Percentiles rank a stretch among this genome's conserved stretches.
Evolutionary conservation across 305 asterid species (phyloP).

Genomic region (Salvia sclarea): DNA sequence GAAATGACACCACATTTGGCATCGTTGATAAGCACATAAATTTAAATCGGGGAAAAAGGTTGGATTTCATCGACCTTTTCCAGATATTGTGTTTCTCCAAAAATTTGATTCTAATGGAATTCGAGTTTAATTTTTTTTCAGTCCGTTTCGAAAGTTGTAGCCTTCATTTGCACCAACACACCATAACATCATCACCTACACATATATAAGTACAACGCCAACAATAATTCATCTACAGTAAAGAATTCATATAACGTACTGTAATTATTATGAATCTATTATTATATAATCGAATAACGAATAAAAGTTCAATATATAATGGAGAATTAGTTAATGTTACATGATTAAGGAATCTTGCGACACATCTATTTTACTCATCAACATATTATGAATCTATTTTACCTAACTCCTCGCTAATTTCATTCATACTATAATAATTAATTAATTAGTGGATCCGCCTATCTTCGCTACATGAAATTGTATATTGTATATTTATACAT

Average conservation of each 20-base stretch:
- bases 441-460: neutral
- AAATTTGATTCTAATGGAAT: neutral
- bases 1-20: conserved; percentile 47
- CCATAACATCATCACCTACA: neutral
- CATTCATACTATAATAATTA: neutral
- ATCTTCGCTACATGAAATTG: neutral
- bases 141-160: neutral
- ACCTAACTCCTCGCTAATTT: too few species aligned
- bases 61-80: conserved; percentile 24
- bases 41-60: conserved; percentile 13
- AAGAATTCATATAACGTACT: neutral
- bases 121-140: neutral
- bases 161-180: conserved; percentile 1
- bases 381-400: too few species aligned
- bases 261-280: neutral
- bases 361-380: neutral
- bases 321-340: neutral
- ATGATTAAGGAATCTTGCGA: neutral
- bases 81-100: conserved; percentile 31
- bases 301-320: too few species aligned
- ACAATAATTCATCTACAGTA: neutral
- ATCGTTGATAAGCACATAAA: conserved; percentile 27
- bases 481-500: too few species aligned
- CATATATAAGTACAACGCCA: neutral
- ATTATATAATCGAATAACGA: too few species aligned